phyloP scores from a whole-genome alignment of 768 basidiomycete genomes.

The Mycena maculata region DNA sequence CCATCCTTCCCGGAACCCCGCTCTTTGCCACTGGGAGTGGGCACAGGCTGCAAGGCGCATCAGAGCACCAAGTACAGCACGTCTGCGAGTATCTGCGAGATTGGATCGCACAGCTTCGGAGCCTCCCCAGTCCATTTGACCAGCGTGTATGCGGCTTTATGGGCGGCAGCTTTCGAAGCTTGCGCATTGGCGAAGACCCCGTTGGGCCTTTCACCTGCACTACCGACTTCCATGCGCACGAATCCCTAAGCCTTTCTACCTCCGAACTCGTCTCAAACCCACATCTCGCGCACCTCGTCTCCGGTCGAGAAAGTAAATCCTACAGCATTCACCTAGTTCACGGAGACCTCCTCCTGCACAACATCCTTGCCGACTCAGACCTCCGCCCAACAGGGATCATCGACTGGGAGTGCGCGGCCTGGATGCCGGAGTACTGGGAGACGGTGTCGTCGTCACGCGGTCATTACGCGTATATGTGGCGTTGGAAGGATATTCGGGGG shows the following conservation, averaged over 20 bases:
- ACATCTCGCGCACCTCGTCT: constrained; percentile 2
- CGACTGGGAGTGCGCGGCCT: constrained; percentile 41
- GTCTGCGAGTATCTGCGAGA: constrained; percentile 15
- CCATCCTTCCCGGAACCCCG: constrained; percentile 18
- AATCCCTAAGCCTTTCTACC: background rate
- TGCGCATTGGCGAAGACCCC: constrained; percentile 15
- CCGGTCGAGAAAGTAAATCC: background rate
- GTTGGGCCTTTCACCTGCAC: constrained; percentile 24
- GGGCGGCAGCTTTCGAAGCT: constrained; percentile 20
- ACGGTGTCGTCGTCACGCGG: constrained; percentile 16
- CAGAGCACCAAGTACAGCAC: constrained; percentile 9
- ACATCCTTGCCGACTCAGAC: constrained; percentile 46
- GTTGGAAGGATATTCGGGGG: constrained; percentile 17
- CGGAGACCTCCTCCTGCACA: constrained; percentile 51
- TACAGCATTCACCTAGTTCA: constrained; percentile 44
- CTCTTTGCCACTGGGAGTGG: constrained; percentile 19
- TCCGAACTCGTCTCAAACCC: constrained; percentile 10
- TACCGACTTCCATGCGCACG: constrained; percentile 23
- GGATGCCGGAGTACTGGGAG: constrained; percentile 43
- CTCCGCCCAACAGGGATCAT: constrained; percentile 37
- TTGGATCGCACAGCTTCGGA: constrained; percentile 27
- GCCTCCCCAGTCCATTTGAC: constrained; percentile 15
- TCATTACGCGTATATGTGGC: constrained; percentile 10
- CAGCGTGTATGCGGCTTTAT: constrained; percentile 28
- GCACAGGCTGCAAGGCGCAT: constrained; percentile 1